Conservation (phyloP, 148 eudicot genomes). For the Oxyria digyna region DNA sequence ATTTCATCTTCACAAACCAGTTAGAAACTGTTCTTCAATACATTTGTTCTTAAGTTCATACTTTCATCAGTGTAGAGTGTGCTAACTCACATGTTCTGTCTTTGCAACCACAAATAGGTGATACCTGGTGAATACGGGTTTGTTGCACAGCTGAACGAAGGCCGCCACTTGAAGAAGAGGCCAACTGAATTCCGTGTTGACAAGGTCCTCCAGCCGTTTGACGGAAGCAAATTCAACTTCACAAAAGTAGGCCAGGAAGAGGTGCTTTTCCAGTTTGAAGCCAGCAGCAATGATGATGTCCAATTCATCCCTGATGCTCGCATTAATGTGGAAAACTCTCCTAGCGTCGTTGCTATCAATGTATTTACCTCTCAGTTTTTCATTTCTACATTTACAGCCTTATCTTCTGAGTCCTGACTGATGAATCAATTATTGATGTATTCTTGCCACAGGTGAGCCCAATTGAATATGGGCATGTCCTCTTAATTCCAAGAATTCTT, state of each 20-base stretch:
- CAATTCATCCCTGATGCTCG: conserved; percentile 37
- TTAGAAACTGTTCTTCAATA: background rate
- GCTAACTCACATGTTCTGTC: background rate
- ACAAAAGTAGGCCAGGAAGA: conserved; percentile 90
- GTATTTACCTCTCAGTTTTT: conserved; percentile 20
- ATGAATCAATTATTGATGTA: background rate
- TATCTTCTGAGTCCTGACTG: background rate
- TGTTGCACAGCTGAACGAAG: conserved; percentile 84
- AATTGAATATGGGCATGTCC: conserved; percentile 86
- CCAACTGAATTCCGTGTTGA: conserved; percentile 88
- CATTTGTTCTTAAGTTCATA: background rate
- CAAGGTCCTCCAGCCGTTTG: conserved; percentile 79
- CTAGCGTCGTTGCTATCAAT: conserved; percentile 75
- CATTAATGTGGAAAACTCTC: conserved; percentile 35
- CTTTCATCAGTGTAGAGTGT: background rate
- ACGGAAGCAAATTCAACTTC: conserved; percentile 74
- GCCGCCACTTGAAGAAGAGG: conserved; percentile 79
- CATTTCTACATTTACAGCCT: background rate
- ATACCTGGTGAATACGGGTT: conserved; percentile 61
- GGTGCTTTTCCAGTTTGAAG: conserved; percentile 62
- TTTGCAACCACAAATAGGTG: conserved; percentile 8
- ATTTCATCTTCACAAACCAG: background rate
- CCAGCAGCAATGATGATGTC: conserved; percentile 27
- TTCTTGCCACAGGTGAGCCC: conserved; percentile 68
- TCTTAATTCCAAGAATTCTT: conserved; percentile 68